Evolutionary conservation across 139 green algal genomes (phyloP).

Genomic region (Closterium sp.): DNA sequence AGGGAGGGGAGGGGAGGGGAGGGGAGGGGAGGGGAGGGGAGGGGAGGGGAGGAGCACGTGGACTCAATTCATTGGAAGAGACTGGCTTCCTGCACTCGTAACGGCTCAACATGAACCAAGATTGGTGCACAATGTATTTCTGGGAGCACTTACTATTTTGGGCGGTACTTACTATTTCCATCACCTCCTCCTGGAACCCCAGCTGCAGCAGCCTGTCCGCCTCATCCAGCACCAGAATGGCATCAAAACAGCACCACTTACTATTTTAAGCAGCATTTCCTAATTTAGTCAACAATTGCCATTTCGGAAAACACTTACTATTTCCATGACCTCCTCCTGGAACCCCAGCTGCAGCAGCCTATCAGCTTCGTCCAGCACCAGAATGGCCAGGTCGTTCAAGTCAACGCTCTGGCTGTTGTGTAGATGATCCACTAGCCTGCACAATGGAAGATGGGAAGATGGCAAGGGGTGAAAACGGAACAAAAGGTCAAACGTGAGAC

Average conservation of each 20-base stretch:
- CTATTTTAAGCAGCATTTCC: conserved; percentile 72
- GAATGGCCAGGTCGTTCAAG: conserved; percentile 86
- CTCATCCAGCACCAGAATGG: conserved; percentile 92
- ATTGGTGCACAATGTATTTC: neutral
- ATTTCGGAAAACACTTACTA: conserved; percentile 53
- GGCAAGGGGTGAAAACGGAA: conserved; percentile 91
- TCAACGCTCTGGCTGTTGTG: conserved; percentile 79
- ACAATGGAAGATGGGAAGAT: too few relatives aligned
- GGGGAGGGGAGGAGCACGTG: too few relatives aligned
- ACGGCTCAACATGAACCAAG: too few relatives aligned
- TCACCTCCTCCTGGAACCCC: conserved; percentile 79
- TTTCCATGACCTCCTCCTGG: conserved; percentile 73
- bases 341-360: conserved; percentile 90
- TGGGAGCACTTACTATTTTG: neutral
- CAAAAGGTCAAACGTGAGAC: conserved; percentile 52
- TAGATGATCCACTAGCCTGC: conserved; percentile 89
- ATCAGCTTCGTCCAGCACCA: conserved; percentile 97
- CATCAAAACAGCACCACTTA: conserved; percentile 68
- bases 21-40: too few relatives aligned
- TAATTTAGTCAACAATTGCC: neutral
- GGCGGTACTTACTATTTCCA: conserved; percentile 66
- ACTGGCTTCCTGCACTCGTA: conserved; percentile 59
- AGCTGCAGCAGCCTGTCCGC: conserved; percentile 86
- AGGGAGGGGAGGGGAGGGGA: too few relatives aligned
- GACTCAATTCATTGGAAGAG: too few relatives aligned